phyloP scores from a whole-genome alignment of 495 filamentous ascomycete species.

The Polyplosphaeria fusca region DNA sequence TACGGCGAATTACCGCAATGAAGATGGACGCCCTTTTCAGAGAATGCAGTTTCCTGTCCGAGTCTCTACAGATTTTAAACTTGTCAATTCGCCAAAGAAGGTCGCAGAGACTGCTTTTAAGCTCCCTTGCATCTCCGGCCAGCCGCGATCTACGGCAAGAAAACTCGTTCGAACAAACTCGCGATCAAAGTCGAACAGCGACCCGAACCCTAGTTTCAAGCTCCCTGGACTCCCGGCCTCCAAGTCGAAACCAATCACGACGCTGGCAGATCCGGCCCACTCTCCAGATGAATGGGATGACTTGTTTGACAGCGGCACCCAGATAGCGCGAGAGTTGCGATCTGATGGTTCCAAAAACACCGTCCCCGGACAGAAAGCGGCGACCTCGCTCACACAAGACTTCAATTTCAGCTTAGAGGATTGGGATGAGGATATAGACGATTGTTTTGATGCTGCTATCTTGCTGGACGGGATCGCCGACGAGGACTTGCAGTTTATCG shows the following conservation, averaged over 20 bases:
- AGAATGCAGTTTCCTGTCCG: slow-evolving; percentile 27
- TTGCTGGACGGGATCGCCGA: too few relatives aligned
- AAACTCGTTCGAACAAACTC: slow-evolving; percentile 6
- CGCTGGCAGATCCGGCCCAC: not conserved
- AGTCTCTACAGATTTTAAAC: slow-evolving; percentile 1
- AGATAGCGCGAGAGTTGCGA: slow-evolving; percentile 36
- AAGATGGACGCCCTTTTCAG: slow-evolving; percentile 6
- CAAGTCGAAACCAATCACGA: not conserved
- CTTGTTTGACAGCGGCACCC: slow-evolving; percentile 39
- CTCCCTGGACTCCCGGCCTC: slow-evolving; percentile 11
- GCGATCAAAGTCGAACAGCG: not conserved
- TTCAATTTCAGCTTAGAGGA: not conserved
- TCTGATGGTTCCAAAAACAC: not conserved
- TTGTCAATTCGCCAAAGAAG: not conserved
- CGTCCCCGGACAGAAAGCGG: not conserved
- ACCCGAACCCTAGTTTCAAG: slow-evolving; percentile 5
- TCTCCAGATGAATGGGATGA: slow-evolving; percentile 33
- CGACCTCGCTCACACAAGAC: not conserved
- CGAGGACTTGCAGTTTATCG: too few relatives aligned
- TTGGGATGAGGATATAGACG: not conserved
- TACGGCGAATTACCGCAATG: slow-evolving; percentile 16
- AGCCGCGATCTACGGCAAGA: not conserved
- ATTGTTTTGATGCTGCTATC: too few relatives aligned
- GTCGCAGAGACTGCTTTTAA: not conserved
- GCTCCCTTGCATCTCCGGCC: not conserved